phyloP scores from a whole-genome alignment of 257 asterid species.

The Solanum piurae region DNA sequence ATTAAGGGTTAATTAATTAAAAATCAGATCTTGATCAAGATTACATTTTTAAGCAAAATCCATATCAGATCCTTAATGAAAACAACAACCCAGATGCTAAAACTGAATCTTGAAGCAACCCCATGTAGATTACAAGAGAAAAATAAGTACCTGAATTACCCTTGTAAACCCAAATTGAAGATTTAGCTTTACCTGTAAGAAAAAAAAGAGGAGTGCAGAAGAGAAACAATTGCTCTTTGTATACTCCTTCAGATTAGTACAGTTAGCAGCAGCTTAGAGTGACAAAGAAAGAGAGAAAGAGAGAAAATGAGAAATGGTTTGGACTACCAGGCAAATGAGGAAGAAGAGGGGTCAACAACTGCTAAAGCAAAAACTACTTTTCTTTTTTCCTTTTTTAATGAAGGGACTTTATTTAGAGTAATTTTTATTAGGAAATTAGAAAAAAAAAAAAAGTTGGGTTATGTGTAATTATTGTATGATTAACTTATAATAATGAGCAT shows the following conservation, averaged over 20 bases:
- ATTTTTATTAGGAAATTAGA: not conserved
- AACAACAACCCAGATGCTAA: not conserved
- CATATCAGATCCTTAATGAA: conserved; percentile 8
- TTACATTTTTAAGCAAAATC: not conserved
- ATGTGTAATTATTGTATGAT: not conserved
- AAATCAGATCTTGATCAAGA: conserved; percentile 14
- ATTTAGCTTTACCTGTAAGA: not conserved
- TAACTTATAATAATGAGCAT: not conserved
- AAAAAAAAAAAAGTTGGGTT: not conserved
- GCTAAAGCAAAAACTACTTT: not conserved
- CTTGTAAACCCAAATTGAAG: not conserved
- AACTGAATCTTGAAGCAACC: not conserved
- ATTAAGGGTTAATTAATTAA: not conserved
- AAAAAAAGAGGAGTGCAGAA: not conserved
- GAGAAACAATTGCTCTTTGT: not conserved
- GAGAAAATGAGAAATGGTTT: not conserved
- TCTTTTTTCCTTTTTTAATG: not conserved
- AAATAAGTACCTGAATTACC: not conserved
- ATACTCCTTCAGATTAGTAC: not conserved
- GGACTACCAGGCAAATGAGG: not conserved
- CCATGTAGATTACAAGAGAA: not conserved
- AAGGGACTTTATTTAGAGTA: not conserved
- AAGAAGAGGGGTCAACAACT: not conserved
- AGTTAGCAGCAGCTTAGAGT: not conserved
- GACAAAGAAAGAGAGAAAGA: not conserved